Evolutionary conservation across 176 grass and related monocot species (phyloP).

Genomic region (Guadua angustifolia): DNA sequence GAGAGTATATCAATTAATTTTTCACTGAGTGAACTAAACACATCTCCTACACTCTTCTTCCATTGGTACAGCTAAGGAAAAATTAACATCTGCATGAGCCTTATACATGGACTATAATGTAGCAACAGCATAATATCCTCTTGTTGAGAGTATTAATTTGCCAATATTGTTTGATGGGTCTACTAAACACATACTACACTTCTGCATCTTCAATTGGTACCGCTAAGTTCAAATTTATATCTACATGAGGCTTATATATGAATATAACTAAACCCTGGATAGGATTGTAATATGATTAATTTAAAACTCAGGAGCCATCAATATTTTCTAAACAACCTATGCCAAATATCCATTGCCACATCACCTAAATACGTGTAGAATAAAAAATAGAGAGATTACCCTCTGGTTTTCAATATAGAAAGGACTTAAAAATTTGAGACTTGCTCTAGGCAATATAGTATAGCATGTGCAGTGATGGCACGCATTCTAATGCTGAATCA

Average conservation of each 20-base stretch:
- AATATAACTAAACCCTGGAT: not conserved
- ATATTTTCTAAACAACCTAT: not conserved
- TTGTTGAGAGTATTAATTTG: not conserved
- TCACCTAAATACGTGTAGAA: not conserved
- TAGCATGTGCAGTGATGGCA: slow-evolving; percentile 5
- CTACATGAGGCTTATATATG: not conserved
- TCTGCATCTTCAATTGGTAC: not conserved
- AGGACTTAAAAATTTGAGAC: not conserved
- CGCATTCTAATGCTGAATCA: slow-evolving; percentile 33
- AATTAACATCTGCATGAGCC: not conserved
- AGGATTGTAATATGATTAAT: not conserved
- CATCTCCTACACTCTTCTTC: not conserved
- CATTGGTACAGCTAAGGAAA: not conserved
- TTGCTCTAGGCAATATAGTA: not conserved
- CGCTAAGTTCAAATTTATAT: not conserved
- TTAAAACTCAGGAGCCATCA: slow-evolving; percentile 16
- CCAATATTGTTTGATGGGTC: not conserved
- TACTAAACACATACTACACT: not conserved
- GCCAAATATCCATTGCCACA: not conserved
- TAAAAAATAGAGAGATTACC: not conserved
- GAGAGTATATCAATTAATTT: slow-evolving; percentile 11
- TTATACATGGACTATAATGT: not conserved
- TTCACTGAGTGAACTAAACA: not conserved
- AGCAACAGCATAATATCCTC: not conserved
- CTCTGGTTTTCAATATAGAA: not conserved